A percentile compares a stretch with the other conserved stretches of the same genome.
Evolutionary conservation across 345 rosid genomes (phyloP).

Genomic region (Turnera subulata): DNA sequence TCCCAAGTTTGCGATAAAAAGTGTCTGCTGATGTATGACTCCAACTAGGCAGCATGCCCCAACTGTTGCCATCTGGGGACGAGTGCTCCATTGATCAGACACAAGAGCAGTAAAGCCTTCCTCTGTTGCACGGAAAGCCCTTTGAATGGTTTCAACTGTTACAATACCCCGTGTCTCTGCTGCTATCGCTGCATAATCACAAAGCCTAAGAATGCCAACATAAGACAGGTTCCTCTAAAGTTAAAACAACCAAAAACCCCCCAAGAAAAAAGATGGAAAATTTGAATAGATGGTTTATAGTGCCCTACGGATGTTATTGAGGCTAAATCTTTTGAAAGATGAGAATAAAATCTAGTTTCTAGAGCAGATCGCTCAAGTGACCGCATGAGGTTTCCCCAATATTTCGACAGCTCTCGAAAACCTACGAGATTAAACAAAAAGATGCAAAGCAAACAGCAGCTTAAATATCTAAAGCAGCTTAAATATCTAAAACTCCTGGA

Average conservation of each 20-base stretch:
- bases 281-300: too few species aligned
- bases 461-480: neutral
- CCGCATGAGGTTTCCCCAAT: too few species aligned
- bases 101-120: constrained; percentile 74
- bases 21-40: constrained; percentile 62
- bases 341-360: too few species aligned
- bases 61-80: constrained; percentile 64
- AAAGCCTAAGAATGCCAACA: constrained; percentile 68
- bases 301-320: too few species aligned
- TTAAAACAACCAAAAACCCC: constrained; percentile 4
- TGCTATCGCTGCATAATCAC: constrained; percentile 77
- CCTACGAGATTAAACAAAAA: neutral
- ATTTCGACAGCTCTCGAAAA: neutral
- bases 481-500: too few species aligned
- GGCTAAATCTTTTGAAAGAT: too few species aligned
- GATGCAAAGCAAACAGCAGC: too few species aligned
- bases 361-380: too few species aligned
- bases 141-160: constrained; percentile 57
- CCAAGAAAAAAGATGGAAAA: neutral
- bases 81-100: constrained; percentile 56
- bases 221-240: constrained; percentile 30
- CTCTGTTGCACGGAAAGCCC: constrained; percentile 70
- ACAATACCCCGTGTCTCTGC: constrained; percentile 65
- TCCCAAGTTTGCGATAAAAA: constrained; percentile 81
- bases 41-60: constrained; percentile 93